These are phyloP conservation scores for Scedosporium dehoogii DNA, from an alignment of 2,329 filamentous ascomycete genomes.

Conservation along the genomic window DNA sequence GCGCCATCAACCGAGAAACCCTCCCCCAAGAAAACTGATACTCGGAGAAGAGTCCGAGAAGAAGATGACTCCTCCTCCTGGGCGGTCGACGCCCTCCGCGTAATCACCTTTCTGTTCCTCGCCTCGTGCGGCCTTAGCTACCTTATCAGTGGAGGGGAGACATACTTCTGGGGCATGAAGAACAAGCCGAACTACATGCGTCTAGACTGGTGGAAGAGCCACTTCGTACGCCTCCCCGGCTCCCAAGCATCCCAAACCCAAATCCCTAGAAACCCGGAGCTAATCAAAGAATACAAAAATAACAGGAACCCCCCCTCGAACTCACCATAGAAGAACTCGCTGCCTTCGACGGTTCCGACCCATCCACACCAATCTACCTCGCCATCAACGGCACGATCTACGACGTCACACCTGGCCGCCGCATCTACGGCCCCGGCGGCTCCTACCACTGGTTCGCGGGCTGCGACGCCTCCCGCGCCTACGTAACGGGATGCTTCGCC, in stretches of 20 bases:
- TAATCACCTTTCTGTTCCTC: slow-evolving; percentile 56
- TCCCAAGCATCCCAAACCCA: not conserved
- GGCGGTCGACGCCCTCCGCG: slow-evolving; percentile 58
- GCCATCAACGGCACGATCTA: slow-evolving; percentile 82
- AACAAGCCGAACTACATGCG: slow-evolving; percentile 53
- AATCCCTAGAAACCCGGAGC: not conserved
- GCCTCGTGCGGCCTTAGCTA: slow-evolving; percentile 65
- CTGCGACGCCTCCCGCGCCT: slow-evolving; percentile 75
- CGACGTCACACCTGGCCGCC: slow-evolving; percentile 62
- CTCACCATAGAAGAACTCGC: slow-evolving; percentile 69
- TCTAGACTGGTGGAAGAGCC: slow-evolving; percentile 45
- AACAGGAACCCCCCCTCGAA: slow-evolving; percentile 47
- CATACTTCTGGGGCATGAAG: slow-evolving; percentile 55
- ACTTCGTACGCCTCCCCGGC: slow-evolving; percentile 39
- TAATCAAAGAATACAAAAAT: slow-evolving; percentile 16
- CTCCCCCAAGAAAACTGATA: slow-evolving; percentile 13
- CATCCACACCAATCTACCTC: slow-evolving; percentile 71
- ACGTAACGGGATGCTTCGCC: slow-evolving; percentile 85
- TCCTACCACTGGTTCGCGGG: slow-evolving; percentile 83
- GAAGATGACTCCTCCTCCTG: slow-evolving; percentile 51
- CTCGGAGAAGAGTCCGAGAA: slow-evolving; percentile 26
- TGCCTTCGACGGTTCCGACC: slow-evolving; percentile 67
- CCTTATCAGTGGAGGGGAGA: slow-evolving; percentile 62
- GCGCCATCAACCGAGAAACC: slow-evolving; percentile 8
- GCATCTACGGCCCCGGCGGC: slow-evolving; percentile 74